Evolutionary conservation across 495 filamentous ascomycete genomes (phyloP), one percentile per base, ranked within the genome.

Genomic region (Aspergillus diversus): DNA sequence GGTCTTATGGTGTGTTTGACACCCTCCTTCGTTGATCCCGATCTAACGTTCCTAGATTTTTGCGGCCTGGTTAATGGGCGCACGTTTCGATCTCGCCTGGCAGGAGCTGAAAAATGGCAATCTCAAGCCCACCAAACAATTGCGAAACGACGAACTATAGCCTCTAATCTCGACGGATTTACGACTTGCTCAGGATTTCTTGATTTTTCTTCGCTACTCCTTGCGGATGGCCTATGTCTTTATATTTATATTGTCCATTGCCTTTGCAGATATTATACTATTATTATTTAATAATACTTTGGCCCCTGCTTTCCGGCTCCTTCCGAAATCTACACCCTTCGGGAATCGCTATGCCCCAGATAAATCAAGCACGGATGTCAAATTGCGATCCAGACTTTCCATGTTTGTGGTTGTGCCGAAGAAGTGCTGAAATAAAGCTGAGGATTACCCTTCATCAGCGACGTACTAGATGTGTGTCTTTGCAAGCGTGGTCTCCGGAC

Each of bases 341-440:
- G 39, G n/a, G 11, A 17, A n/a, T 17, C 27, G 5, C 5, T 46
- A 35, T n/a, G 2, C 50, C 11, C n/a, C 33, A 33, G n/a, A 35
- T 31, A 27, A 35, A 55, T 11, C 65, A 74, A 93, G 93, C 92
- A 96, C 91, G 88, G 91, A 96, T 97, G 93, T 96, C 93, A 97
- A 96, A 96, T 96, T 97, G 87, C 93, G 92, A 91, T 89, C 82
- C 86, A 83, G 88, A 81, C 82, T 69, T 79, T 83, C 80, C 75
- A 90, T 97, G 90, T 85, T 90, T 92, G 86, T 78, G 81, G 87
- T 92, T 93, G 93, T 92, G 93, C 93, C 93, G 90, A 93, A 88
- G 86, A 87, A 82, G 86, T 89, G 86, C 86, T 88, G 73, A 89
- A 74, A 89, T 83, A 50, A 67, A 80, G 48, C 37, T 65, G 27